Conservation (phyloP, 2,329 filamentous ascomycete genomes). For the Parasarocladium wereldwijsianum region DNA sequence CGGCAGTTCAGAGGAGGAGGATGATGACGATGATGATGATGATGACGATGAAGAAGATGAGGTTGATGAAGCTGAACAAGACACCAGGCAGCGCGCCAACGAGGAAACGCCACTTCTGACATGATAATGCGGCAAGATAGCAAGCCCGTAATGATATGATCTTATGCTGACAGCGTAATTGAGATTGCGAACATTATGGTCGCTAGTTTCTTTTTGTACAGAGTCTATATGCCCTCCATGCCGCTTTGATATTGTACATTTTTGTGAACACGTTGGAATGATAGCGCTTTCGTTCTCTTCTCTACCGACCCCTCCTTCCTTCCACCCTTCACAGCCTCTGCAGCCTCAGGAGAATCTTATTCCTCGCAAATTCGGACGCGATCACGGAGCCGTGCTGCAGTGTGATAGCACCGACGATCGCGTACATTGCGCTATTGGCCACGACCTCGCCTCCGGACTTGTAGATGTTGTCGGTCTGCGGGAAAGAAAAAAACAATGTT, state of each 20-base stretch:
- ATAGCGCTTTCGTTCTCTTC: too few relatives aligned
- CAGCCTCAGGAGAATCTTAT: slow-evolving; percentile 49
- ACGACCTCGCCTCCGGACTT: slow-evolving; percentile 63
- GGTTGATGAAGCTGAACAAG: too few relatives aligned
- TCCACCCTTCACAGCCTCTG: too few relatives aligned
- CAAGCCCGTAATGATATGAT: too few relatives aligned
- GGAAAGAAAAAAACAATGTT: slow-evolving; percentile 1
- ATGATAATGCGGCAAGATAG: slow-evolving; percentile 7
- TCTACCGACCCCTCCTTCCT: too few relatives aligned
- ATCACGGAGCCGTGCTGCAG: slow-evolving; percentile 72
- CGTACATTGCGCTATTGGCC: slow-evolving; percentile 63
- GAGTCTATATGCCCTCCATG: too few relatives aligned
- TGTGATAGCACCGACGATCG: slow-evolving; percentile 79
- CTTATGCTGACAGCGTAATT: too few relatives aligned
- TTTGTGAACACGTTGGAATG: too few relatives aligned
- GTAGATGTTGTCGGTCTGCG: slow-evolving; percentile 48
- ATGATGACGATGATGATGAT: slow-evolving; percentile 7
- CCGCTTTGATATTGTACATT: too few relatives aligned
- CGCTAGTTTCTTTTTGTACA: too few relatives aligned
- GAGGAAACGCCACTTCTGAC: slow-evolving; percentile 21
- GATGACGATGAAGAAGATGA: slow-evolving; percentile 4
- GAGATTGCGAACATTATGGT: too few relatives aligned
- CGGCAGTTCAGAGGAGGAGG: slow-evolving; percentile 6
- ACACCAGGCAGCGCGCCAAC: slow-evolving; percentile 7
- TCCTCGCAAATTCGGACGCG: slow-evolving; percentile 59